phyloP scores from a whole-genome alignment of 352 stramenopile species.

The Phytophthora palmivora region DNA sequence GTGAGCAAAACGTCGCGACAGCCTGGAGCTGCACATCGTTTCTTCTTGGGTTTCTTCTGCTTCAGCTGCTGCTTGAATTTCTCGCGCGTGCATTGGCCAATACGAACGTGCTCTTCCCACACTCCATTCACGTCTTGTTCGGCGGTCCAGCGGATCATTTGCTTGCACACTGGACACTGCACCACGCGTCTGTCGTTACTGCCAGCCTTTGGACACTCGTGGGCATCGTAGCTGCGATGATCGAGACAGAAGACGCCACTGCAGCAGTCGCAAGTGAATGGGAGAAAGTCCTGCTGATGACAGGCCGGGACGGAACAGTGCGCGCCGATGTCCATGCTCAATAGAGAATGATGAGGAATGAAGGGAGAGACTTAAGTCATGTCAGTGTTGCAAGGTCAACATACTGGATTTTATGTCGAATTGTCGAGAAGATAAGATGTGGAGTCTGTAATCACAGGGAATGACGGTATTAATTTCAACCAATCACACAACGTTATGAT shows the following conservation, averaged over 20 bases:
- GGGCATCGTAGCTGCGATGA: constrained; percentile 80
- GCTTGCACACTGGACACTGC: constrained; percentile 72
- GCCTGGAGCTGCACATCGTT: constrained; percentile 59
- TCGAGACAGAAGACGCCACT: constrained; percentile 82
- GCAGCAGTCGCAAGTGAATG: constrained; percentile 89
- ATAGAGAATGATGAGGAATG: constrained; percentile 12
- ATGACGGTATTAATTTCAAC: constrained; percentile 12
- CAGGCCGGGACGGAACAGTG: constrained; percentile 75
- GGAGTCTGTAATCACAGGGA: constrained; percentile 23
- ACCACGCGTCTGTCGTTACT: constrained; percentile 75
- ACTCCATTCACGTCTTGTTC: constrained; percentile 81
- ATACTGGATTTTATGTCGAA: constrained; percentile 21
- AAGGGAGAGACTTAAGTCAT: constrained; percentile 9
- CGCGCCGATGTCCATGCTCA: constrained; percentile 70
- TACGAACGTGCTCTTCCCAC: constrained; percentile 75
- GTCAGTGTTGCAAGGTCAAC: background rate
- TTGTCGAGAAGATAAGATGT: constrained; percentile 12
- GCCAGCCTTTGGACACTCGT: constrained; percentile 71
- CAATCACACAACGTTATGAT: constrained; percentile 4
- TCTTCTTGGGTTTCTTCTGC: constrained; percentile 77
- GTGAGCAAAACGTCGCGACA: constrained; percentile 70
- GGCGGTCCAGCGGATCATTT: constrained; percentile 71
- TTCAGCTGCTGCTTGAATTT: constrained; percentile 37
- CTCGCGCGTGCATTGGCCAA: constrained; percentile 54
- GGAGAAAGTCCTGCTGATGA: constrained; percentile 85